phyloP scores from a whole-genome alignment of 2,329 filamentous ascomycete genomes.

The Capronia americana region DNA sequence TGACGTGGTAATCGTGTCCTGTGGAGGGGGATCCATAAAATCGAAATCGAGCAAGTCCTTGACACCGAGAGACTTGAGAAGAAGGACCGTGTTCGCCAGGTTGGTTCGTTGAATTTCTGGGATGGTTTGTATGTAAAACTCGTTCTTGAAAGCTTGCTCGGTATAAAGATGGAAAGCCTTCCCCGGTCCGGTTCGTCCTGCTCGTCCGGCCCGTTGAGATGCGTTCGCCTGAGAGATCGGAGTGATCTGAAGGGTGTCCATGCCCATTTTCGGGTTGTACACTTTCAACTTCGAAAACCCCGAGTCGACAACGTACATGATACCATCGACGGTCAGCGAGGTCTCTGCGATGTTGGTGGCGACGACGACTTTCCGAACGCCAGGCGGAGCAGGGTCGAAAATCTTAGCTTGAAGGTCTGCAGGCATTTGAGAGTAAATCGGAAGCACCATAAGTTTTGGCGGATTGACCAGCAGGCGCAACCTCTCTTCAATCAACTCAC shows the following conservation, averaged over 20 bases:
- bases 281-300: conserved; percentile 98
- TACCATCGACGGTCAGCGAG: conserved; percentile 95
- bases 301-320: conserved; percentile 98
- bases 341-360: conserved; percentile 99
- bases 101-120: conserved; percentile 97
- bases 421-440: conserved; percentile 99
- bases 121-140: conserved; percentile 95
- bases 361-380: conserved; percentile 95
- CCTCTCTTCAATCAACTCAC: conserved; percentile 87
- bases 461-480: conserved; percentile 90
- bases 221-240: conserved; percentile 97
- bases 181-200: conserved; percentile 90
- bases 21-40: conserved; percentile 97
- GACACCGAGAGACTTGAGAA: conserved; percentile 88
- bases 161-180: conserved; percentile 95
- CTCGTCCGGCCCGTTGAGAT: conserved; percentile 89
- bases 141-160: conserved; percentile 91
- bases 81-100: conserved; percentile 79
- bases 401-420: conserved; percentile 97
- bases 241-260: conserved; percentile 98
- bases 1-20: conserved; percentile 96
- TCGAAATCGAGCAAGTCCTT: conserved; percentile 93
- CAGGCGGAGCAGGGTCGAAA: conserved; percentile 87
- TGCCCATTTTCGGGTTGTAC: conserved; percentile 98
- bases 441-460: conserved; percentile 89